Percentiles rank a stretch among this genome's conserved stretches.
Evolutionary conservation across 305 asterid species (phyloP).

Genomic region (Stenogyne calaminthoides): DNA sequence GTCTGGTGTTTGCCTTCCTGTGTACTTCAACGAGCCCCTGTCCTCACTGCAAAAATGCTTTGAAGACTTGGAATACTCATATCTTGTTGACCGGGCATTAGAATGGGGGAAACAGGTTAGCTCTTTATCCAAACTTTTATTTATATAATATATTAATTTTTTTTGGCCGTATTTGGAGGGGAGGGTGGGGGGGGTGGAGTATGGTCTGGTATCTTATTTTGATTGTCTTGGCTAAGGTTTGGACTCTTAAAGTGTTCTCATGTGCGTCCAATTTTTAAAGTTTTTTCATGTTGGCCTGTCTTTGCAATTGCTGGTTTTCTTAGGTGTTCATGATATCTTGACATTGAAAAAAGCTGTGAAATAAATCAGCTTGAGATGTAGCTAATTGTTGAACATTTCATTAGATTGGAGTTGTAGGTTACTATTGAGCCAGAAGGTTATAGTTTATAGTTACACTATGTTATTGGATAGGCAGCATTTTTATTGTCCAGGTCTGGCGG

Average conservation of each 20-base stretch:
- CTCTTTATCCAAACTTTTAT: slow-evolving; percentile 24
- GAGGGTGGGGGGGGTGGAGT: too few relatives aligned
- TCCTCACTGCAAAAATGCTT: slow-evolving; percentile 97
- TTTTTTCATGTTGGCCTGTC: slow-evolving; percentile 16
- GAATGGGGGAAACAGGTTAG: slow-evolving; percentile 95
- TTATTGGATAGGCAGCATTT: slow-evolving; percentile 3
- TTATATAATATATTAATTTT: slow-evolving; percentile 4
- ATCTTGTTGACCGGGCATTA: slow-evolving; percentile 87
- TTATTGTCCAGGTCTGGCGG: not conserved
- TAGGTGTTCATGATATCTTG: slow-evolving; percentile 2
- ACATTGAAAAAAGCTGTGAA: slow-evolving; percentile 13
- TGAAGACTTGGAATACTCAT: slow-evolving; percentile 95
- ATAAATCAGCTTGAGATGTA: slow-evolving; percentile 11
- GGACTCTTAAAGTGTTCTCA: slow-evolving; percentile 1
- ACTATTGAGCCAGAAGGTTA: slow-evolving; percentile 9
- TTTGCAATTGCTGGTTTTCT: slow-evolving; percentile 8
- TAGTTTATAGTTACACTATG: slow-evolving; percentile 2
- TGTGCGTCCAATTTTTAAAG: not conserved
- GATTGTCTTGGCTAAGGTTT: slow-evolving; percentile 14
- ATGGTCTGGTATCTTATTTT: slow-evolving; percentile 23
- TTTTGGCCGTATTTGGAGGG: not conserved
- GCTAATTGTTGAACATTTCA: slow-evolving; percentile 21
- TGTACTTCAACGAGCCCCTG: slow-evolving; percentile 95
- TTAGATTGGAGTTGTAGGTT: not conserved
- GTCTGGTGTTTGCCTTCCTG: slow-evolving; percentile 99